Conservation (phyloP, 140 eudicot species). For the Erigeron philadelphicus region DNA sequence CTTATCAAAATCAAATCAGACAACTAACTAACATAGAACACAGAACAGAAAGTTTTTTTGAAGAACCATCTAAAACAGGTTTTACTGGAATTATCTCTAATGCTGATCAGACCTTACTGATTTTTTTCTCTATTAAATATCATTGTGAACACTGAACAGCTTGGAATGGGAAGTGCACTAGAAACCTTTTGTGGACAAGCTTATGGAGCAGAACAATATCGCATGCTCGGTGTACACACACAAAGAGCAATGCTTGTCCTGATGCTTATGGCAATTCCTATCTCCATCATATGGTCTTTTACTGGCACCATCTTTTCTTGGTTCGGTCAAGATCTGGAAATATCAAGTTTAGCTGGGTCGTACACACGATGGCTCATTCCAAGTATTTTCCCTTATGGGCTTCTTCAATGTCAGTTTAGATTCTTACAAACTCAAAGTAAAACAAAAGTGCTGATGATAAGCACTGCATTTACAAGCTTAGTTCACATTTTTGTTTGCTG, state of each 20-base stretch:
- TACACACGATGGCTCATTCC: neutral
- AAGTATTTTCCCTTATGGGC: neutral
- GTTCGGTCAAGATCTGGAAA: neutral
- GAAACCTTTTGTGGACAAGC: neutral
- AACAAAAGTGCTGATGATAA: neutral
- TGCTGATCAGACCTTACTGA: too few relatives aligned
- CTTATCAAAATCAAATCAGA: too few relatives aligned
- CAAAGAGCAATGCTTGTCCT: neutral
- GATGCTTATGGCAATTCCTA: neutral
- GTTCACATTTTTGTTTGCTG: neutral
- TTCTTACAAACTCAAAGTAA: neutral
- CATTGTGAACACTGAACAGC: neutral
- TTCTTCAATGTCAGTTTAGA: neutral
- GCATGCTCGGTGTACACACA: neutral
- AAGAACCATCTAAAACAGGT: too few relatives aligned
- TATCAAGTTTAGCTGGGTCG: neutral
- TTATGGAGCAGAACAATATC: neutral
- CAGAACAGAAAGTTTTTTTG: too few relatives aligned
- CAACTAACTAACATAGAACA: too few relatives aligned
- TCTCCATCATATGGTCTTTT: neutral
- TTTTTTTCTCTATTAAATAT: too few relatives aligned
- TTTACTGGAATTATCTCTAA: too few relatives aligned
- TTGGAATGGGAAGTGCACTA: neutral
- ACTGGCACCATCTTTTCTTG: neutral
- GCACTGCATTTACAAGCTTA: neutral